Evolutionary conservation across 2,329 filamentous ascomycete species (phyloP), one percentile per base, ranked within the genome.

Genomic region (Neofusicoccum sp.): DNA sequence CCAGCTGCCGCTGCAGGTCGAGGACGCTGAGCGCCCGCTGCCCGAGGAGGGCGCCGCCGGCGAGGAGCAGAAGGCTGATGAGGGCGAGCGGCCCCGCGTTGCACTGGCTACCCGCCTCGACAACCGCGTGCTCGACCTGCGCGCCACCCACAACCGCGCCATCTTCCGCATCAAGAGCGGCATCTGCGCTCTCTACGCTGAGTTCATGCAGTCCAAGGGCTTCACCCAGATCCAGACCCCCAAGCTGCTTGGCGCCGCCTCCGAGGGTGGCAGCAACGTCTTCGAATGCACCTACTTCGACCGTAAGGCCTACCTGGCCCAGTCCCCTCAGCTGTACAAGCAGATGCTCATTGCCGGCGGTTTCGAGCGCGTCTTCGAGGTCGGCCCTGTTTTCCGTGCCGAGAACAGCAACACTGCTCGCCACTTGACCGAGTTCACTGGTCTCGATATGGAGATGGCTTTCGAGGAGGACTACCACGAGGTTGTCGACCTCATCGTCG

Each of bases 201-300:
- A 93, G 69, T 98, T 93, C 76, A 88, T 97, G 68, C 84, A 89
- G 65, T 83, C 85, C 67, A 85, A 85, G 64, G 86, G 87, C 61
- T 96, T 97, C 76, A 87, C 89, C 67, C 87, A 91, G 76, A 93
- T 97, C 72, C 92, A 97, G 76, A 91, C 93, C 1, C 93, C 95
- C 8, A 94, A 93, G 76, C 83, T 99, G 47, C 91, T 96, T 62
- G 93, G 90, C 56, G 90, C 94, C 12, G 91, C 95, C 4, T 95
- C 92, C 3, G 95, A 99, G 80, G 94, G 95, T 71, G 95, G 95
- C 67, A 88, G 88, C 69, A 96, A 94, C 74, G 94, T 98, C 44
- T 98, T 99, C 77, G 85, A 89, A 70, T 83, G 98, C 69, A 88
- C 89, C 47, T 98, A 98, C 80, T 98, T 98, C 76, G 91, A 90